A percentile compares a stretch with the other conserved stretches of the same genome.
phyloP scores from a whole-genome alignment of 495 filamentous ascomycete genomes.

The Podospora didyma region DNA sequence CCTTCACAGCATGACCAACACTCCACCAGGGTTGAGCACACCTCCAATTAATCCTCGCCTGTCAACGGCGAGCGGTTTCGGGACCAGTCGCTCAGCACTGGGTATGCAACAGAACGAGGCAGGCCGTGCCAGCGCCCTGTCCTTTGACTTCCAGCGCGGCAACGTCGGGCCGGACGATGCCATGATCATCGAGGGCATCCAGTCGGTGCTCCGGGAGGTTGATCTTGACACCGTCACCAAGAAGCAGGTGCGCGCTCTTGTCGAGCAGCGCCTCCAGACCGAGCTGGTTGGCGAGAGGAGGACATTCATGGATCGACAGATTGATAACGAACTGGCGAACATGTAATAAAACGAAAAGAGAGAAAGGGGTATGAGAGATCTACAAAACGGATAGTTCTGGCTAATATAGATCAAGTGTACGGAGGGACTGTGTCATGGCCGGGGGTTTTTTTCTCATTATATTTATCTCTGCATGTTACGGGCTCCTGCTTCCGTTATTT shows the following conservation, averaged over 20 bases:
- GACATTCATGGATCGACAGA: constrained; percentile 81
- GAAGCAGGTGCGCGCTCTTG: constrained; percentile 90
- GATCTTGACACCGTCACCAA: constrained; percentile 95
- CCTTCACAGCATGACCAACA: constrained; percentile 36
- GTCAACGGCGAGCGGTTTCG: constrained; percentile 32
- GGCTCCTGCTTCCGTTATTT: neutral
- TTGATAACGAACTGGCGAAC: constrained; percentile 89
- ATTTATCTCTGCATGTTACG: neutral
- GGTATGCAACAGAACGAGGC: constrained; percentile 27
- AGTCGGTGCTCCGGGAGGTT: constrained; percentile 77
- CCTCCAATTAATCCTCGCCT: constrained; percentile 31
- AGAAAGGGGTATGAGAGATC: no score
- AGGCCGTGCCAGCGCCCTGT: constrained; percentile 52
- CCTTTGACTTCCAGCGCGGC: constrained; percentile 71
- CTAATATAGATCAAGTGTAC: no score
- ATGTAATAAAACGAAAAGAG: constrained; percentile 54
- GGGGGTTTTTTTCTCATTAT: neutral
- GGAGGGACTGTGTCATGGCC: no score
- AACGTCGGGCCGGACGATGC: constrained; percentile 67
- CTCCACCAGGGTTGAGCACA: constrained; percentile 36
- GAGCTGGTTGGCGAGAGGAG: constrained; percentile 78
- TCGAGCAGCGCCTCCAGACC: constrained; percentile 88
- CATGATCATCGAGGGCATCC: constrained; percentile 77
- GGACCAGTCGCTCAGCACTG: constrained; percentile 36
- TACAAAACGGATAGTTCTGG: no score